These are phyloP conservation scores for Hordeum marinum DNA, from an alignment of 176 grass and related monocot genomes.

Conservation along the genomic window DNA sequence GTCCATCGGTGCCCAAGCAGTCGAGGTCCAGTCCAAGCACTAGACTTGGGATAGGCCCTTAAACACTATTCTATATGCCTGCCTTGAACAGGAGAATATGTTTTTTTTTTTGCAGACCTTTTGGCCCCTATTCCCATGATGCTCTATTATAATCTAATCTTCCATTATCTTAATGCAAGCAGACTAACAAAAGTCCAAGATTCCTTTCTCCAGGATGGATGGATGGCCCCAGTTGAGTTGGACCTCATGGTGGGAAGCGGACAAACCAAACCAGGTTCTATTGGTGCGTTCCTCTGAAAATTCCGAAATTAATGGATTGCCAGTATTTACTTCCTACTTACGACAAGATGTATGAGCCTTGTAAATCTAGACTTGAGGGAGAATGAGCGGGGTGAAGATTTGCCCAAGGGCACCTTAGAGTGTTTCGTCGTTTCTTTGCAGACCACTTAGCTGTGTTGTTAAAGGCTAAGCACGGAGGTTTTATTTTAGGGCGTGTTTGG, in stretches of 20 bases:
- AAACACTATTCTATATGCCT: slow-evolving; percentile 34
- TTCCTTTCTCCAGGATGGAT: slow-evolving; percentile 42
- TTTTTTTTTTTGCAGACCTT: slow-evolving; percentile 30
- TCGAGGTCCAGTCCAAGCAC: slow-evolving; percentile 16
- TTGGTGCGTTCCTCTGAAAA: slow-evolving; percentile 14
- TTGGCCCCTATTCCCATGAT: slow-evolving; percentile 45
- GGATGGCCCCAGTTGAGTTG: slow-evolving; percentile 35
- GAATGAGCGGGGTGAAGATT: too few species aligned
- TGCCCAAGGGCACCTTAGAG: too few species aligned
- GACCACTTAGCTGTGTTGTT: too few species aligned
- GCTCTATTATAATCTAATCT: slow-evolving; percentile 36
- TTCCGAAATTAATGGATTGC: neutral
- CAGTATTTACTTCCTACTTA: neutral
- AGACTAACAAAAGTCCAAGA: slow-evolving; percentile 63
- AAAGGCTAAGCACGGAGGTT: too few species aligned
- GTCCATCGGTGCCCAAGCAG: neutral
- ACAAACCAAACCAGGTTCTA: slow-evolving; percentile 50
- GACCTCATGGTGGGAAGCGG: slow-evolving; percentile 44
- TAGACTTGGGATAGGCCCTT: slow-evolving; percentile 17
- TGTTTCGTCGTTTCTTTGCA: too few species aligned
- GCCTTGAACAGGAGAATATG: slow-evolving; percentile 36
- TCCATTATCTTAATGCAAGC: slow-evolving; percentile 38
- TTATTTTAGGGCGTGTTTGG: too few species aligned
- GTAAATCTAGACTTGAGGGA: too few species aligned
- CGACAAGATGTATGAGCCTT: too few species aligned